Evolutionary conservation across 768 basidiomycete species (phyloP).

Genomic region (Suillus sp.): DNA sequence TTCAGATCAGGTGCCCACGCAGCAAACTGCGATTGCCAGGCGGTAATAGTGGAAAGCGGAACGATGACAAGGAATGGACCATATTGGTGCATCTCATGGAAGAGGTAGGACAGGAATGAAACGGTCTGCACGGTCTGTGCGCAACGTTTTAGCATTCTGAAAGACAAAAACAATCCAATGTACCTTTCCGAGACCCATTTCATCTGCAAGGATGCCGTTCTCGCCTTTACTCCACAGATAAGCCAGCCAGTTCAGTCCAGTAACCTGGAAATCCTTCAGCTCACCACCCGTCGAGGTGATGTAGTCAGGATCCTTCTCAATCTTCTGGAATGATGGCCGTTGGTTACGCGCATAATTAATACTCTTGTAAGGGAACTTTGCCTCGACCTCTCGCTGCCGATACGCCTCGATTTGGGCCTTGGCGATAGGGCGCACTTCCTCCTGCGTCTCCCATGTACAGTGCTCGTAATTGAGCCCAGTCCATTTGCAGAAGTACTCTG

Average conservation of each 20-base stretch:
- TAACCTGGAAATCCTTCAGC: slow-evolving; percentile 97
- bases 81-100: slow-evolving; percentile 88
- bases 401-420: slow-evolving; percentile 80
- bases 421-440: slow-evolving; percentile 78
- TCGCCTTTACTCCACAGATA: slow-evolving; percentile 94
- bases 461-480: slow-evolving; percentile 89
- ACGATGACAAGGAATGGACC: slow-evolving; percentile 98
- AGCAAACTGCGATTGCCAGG: slow-evolving; percentile 95
- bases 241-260: slow-evolving; percentile 97
- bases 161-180: slow-evolving; percentile 1
- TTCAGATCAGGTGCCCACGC: slow-evolving; percentile 97
- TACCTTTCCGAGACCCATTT: slow-evolving; percentile 99
- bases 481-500: slow-evolving; percentile 98
- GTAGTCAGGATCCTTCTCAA: slow-evolving; percentile 87
- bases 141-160: slow-evolving; percentile 19
- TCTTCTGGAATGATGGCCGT: slow-evolving; percentile 81
- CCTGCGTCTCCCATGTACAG: slow-evolving; percentile 91
- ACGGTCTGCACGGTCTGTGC: slow-evolving; percentile 92
- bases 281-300: slow-evolving; percentile 74
- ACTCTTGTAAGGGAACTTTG: slow-evolving; percentile 87
- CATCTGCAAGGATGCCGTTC: slow-evolving; percentile 97
- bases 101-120: slow-evolving; percentile 91
- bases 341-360: slow-evolving; percentile 59
- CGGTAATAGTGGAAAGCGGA: slow-evolving; percentile 95
- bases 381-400: slow-evolving; percentile 72